Evolutionary conservation across 352 stramenopile species (phyloP).

Genomic region (Phytopythium delawarense): DNA sequence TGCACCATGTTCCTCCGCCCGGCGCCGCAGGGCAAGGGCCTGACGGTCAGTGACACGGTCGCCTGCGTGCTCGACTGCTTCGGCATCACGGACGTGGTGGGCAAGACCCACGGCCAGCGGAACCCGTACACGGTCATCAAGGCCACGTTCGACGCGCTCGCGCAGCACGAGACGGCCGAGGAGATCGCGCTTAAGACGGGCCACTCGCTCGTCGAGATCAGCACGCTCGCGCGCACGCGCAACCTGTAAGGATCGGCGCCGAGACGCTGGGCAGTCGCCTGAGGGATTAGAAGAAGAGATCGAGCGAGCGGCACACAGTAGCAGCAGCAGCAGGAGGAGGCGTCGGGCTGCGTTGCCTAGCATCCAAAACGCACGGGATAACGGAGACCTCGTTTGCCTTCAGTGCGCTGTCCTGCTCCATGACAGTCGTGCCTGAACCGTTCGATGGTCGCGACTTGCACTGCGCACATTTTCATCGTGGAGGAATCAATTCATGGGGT

Average conservation of each 20-base stretch:
- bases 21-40: slow-evolving; percentile 60
- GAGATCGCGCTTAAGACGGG: slow-evolving; percentile 93
- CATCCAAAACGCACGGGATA: not conserved
- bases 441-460: not conserved
- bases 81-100: slow-evolving; percentile 91
- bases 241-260: slow-evolving; percentile 41
- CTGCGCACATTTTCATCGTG: not conserved
- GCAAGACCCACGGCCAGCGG: slow-evolving; percentile 92
- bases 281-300: not conserved
- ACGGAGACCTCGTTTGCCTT: not conserved
- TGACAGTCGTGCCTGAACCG: not conserved
- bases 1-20: slow-evolving; percentile 90
- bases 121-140: slow-evolving; percentile 95
- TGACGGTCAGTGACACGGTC: slow-evolving; percentile 78
- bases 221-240: slow-evolving; percentile 62
- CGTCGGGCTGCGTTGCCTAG: not conserved
- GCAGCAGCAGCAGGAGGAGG: not conserved
- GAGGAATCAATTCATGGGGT: not conserved
- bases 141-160: slow-evolving; percentile 93
- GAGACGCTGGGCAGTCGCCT: not conserved
- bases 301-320: not conserved
- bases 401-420: not conserved
- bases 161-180: slow-evolving; percentile 93
- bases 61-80: slow-evolving; percentile 85
- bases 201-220: slow-evolving; percentile 79